Conservation (phyloP, 2,329 filamentous ascomycete genomes). For the Ascochyta rabiei region DNA sequence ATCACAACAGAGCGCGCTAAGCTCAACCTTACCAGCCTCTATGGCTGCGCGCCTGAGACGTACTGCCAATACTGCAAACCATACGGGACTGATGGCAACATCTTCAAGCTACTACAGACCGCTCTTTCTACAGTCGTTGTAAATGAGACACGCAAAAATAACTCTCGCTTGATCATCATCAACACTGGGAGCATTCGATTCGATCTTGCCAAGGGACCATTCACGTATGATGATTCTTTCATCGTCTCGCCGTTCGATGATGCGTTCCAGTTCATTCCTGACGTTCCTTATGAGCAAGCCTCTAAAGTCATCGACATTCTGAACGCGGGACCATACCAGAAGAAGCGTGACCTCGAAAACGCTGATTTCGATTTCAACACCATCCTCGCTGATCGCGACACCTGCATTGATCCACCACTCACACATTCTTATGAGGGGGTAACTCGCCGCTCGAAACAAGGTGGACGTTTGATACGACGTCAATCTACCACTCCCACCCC, state of each 20-base stretch:
- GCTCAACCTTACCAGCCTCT: constrained; percentile 62
- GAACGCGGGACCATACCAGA: constrained; percentile 51
- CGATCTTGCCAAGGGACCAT: constrained; percentile 67
- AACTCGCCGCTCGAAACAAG: constrained; percentile 36
- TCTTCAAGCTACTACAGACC: constrained; percentile 60
- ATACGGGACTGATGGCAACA: constrained; percentile 59
- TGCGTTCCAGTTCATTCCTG: constrained; percentile 59
- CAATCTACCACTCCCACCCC: constrained; percentile 51
- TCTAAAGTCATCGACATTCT: constrained; percentile 50
- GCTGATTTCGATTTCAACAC: constrained; percentile 47
- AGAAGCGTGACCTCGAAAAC: constrained; percentile 41
- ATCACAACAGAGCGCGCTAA: constrained; percentile 59
- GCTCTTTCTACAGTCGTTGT: constrained; percentile 61
- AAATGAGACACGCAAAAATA: constrained; percentile 57
- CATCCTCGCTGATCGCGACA: constrained; percentile 49
- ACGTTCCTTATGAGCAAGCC: constrained; percentile 58
- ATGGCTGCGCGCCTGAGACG: constrained; percentile 65
- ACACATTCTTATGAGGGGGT: constrained; percentile 33
- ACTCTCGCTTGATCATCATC: constrained; percentile 62
- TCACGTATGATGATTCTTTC: constrained; percentile 61
- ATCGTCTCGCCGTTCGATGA: constrained; percentile 64
- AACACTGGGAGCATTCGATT: constrained; percentile 68
- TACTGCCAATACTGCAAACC: constrained; percentile 65
- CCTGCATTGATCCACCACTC: constrained; percentile 57
- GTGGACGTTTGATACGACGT: constrained; percentile 57